Conservation (phyloP, 257 asterid genomes). For the Primulina huaijiensis region DNA sequence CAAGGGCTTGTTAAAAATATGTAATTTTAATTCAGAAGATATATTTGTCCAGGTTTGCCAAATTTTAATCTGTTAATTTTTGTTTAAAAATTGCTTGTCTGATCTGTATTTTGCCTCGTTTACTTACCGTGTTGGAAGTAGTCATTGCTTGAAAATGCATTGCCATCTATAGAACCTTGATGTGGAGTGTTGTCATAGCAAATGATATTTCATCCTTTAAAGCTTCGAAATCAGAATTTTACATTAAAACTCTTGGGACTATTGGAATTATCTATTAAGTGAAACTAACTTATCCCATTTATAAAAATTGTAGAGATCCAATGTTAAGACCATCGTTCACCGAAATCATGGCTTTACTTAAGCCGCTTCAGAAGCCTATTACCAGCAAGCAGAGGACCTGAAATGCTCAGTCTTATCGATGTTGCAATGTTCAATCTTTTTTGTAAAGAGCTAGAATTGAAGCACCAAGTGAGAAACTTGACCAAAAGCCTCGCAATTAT, state of each 20-base stretch:
- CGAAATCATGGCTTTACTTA: conserved; percentile 86
- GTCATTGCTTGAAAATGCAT: not conserved
- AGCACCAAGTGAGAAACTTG: not conserved
- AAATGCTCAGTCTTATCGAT: conserved; percentile 38
- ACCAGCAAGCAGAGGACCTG: conserved; percentile 42
- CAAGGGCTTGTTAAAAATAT: not conserved
- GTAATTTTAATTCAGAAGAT: not conserved
- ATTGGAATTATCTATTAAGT: not conserved
- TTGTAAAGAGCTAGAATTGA: not conserved
- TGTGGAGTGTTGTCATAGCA: not conserved
- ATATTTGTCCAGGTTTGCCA: not conserved
- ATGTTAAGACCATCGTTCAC: conserved; percentile 76
- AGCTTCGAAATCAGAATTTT: not conserved
- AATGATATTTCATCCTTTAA: not conserved
- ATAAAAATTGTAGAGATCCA: conserved; percentile 57
- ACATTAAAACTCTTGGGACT: not conserved
- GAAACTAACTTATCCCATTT: not conserved
- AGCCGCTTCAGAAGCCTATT: conserved; percentile 77
- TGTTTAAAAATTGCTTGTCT: not conserved
- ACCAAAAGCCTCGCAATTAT: not conserved
- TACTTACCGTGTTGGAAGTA: not conserved
- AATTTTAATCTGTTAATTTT: too few relatives aligned
- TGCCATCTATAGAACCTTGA: not conserved
- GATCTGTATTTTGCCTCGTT: not conserved
- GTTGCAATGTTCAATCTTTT: not conserved